Evolutionary conservation across 495 filamentous ascomycete species (phyloP).

Genomic region (Rhizodiscina lignyota): DNA sequence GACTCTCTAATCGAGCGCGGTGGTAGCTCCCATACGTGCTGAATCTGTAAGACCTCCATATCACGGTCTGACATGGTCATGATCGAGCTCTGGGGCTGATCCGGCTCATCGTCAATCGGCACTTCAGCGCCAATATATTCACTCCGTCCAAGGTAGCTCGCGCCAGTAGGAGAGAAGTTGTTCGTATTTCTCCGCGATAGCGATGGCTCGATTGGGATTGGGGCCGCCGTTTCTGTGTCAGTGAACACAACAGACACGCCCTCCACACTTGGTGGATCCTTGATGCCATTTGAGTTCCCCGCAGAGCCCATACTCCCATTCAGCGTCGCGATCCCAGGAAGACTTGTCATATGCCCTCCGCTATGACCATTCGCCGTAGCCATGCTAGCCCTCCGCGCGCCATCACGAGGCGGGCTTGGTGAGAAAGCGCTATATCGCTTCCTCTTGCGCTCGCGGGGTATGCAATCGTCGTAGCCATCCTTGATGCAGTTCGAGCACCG

Average conservation of each 20-base stretch:
- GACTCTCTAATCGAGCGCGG: constrained; percentile 8
- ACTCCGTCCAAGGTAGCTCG: constrained; percentile 10
- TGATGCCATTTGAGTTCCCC: too few species aligned
- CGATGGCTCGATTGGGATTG: too few species aligned
- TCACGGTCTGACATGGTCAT: constrained; percentile 11
- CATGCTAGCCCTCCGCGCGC: too few species aligned
- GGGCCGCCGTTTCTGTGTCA: too few species aligned
- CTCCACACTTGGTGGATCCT: too few species aligned
- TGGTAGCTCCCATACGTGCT: constrained; percentile 10
- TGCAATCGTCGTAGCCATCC: constrained; percentile 12
- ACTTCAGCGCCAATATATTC: constrained; percentile 12
- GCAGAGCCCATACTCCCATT: too few species aligned
- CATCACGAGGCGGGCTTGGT: too few species aligned
- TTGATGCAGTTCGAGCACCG: constrained; percentile 8
- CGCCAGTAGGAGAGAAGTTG: constrained; percentile 1
- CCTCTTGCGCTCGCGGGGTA: constrained; percentile 11
- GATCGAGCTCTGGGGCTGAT: constrained; percentile 4
- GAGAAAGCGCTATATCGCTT: constrained; percentile 10
- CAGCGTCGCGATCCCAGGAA: too few species aligned
- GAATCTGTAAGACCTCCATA: constrained; percentile 10
- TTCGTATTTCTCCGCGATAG: too few species aligned
- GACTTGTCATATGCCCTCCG: too few species aligned
- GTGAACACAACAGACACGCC: too few species aligned
- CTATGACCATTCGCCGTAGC: too few species aligned
- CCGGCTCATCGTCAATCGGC: constrained; percentile 11